Evolutionary conservation across 495 filamentous ascomycete species (phyloP), one percentile per base, ranked within the genome.

Genomic region (Aspergillus indologenus): DNA sequence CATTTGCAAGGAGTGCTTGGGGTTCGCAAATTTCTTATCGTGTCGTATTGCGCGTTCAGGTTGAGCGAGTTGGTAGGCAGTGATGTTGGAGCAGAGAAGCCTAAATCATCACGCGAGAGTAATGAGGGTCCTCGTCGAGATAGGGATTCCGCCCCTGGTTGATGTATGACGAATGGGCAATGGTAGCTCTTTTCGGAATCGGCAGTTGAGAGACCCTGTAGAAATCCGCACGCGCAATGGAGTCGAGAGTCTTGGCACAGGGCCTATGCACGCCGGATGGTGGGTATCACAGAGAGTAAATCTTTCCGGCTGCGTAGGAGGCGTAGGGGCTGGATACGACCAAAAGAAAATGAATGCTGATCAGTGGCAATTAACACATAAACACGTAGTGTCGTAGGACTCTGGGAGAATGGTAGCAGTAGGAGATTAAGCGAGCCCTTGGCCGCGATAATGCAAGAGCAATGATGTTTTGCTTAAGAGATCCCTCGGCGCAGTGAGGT

Each of bases 31-130:
- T 40, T 9, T 40, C 34, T 40, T 40, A 14, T 40, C 34, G 34
- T 15, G 29, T 59, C 29, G 47, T 26, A 56, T 61, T 53, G 53
- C 56, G 42, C 12, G 43, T 22, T 5, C 24, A 31, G 18, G 11
- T 51, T 29, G 23, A 31, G 24, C 48, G 31, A 31, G 23, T 18
- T 31, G 48, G 48, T n/a, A n/a, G 18, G 9, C n/a, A 31, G 8
- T 15, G 17, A 50, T 31, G n/a, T 26, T 21, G 3, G 18, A 18
- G 2, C 3, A 18, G 18, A 18, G 7, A 19, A 23, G 23, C 23
- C 17, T 51, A 31, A n/a, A 51, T 31, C 48, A 51, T 51, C 48
- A 29, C 48, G 23, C 29, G 48, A 17, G 12, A 15, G 29, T 51
- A 18, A 9, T 18, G 48, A 31, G 17, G 5, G 23, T 17, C 15